Base-by-base conservation (phyloP, 768 basidiomycete species). In the Tremella fuciformis region DNA sequence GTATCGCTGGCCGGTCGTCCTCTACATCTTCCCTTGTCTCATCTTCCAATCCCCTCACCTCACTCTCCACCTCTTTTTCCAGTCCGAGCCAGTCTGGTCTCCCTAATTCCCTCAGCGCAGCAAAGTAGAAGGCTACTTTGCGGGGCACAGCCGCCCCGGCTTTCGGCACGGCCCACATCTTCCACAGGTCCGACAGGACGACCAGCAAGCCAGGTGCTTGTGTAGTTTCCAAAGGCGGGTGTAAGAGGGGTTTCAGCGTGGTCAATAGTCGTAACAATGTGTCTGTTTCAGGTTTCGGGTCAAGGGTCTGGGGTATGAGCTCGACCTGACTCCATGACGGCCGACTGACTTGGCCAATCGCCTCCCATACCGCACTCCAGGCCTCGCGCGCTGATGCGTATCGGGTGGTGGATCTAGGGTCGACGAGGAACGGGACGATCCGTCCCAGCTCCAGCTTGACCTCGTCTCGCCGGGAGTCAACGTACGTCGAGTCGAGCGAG, bases 401-500 rank as follows among this genome's bases (percentile, higher is more conserved):
- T 15, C 72, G 65, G 2, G 64, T 50, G 2, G 67, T 74, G 8
- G 72, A 74, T 51, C 66, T 67, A n/a, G 57, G 58, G 18, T 74
- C 69, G 3, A 56, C 40, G 2, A 74, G 22, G 53, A 74, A 74
- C 1, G 72, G 72, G 8, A 74, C 44, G 1, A 69, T 40, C 4
- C 38, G 13, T 1, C 42, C 34, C 13, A 71, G 13, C 18, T 64
- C 66, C 3, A 21, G 18, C 42, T 55, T 59, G 29, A 71, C 19
- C 24, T 71, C 69, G 37, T 15, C 0, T 69, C 19, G 21, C 37
- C 57, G 41, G 1, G 22, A 22, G 2, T 25, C 19, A 8, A 67
- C 57, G 21, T 59, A 57, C 0, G 21, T 11, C 1, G 56, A 24
- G 8, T 55, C 49, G 3, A 74, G 62, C 1, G 66, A 67, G 22